Conservation (phyloP, 2,329 filamentous ascomycete species). For the Claviceps cyperi region DNA sequence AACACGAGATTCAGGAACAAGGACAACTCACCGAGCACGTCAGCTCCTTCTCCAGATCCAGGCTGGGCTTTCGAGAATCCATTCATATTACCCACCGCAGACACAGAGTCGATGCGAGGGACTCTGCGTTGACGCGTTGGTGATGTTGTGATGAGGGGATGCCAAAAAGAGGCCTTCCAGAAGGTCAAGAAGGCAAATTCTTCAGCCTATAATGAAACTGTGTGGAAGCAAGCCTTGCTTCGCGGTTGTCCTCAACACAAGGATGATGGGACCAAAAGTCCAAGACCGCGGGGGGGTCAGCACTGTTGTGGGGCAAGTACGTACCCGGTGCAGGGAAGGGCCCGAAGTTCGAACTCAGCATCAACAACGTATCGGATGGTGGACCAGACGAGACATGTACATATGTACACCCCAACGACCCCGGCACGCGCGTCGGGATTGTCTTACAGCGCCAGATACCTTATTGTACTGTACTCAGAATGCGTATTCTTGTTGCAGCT, state of each 20-base stretch:
- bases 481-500: too few relatives aligned
- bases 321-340: background rate
- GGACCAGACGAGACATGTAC: too few relatives aligned
- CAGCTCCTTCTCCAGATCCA: constrained; percentile 84
- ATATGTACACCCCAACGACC: too few relatives aligned
- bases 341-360: too few relatives aligned
- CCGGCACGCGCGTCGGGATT: too few relatives aligned
- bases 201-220: background rate
- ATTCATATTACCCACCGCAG: constrained; percentile 23
- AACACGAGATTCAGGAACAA: background rate
- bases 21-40: constrained; percentile 68
- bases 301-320: background rate
- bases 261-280: background rate
- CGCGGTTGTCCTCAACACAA: background rate
- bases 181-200: background rate
- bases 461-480: too few relatives aligned
- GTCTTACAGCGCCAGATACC: too few relatives aligned
- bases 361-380: too few relatives aligned
- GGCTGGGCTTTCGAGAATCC: constrained; percentile 34
- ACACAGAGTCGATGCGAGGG: background rate
- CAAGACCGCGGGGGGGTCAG: background rate
- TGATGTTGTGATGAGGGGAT: background rate
- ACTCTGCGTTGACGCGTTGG: background rate
- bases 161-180: too few relatives aligned
- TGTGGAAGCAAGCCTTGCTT: background rate